Evolutionary conservation across 2,329 filamentous ascomycete genomes (phyloP).

Genomic region (Erysiphe neolycopersici): DNA sequence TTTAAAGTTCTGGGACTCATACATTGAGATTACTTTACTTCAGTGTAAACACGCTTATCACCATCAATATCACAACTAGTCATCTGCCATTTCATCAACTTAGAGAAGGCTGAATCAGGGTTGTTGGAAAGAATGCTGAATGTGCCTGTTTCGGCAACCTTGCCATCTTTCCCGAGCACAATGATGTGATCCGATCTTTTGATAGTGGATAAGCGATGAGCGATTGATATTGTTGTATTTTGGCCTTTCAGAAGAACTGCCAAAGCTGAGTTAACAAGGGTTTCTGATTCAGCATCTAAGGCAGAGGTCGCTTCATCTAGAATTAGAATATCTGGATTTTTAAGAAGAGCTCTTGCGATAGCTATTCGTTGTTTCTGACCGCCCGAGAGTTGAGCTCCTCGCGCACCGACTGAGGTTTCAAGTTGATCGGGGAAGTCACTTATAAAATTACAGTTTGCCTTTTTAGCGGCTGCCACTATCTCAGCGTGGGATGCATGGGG

Average conservation of each 20-base stretch:
- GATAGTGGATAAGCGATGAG: slow-evolving; percentile 85
- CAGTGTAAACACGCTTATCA: too few relatives aligned
- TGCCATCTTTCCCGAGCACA: slow-evolving; percentile 63
- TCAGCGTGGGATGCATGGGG: slow-evolving; percentile 53
- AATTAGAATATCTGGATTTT: slow-evolving; percentile 88
- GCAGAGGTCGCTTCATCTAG: slow-evolving; percentile 92
- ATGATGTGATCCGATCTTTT: slow-evolving; percentile 89
- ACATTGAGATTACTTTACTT: too few relatives aligned
- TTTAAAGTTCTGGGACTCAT: too few relatives aligned
- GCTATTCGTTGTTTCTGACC: slow-evolving; percentile 96
- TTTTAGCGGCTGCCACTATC: slow-evolving; percentile 62
- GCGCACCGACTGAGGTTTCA: slow-evolving; percentile 75
- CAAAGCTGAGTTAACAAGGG: slow-evolving; percentile 78
- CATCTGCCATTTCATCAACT: slow-evolving; percentile 98
- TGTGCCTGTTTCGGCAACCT: slow-evolving; percentile 70
- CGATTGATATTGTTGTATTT: slow-evolving; percentile 94
- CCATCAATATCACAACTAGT: slow-evolving; percentile 40
- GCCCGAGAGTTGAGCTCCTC: slow-evolving; percentile 79
- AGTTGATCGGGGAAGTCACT: slow-evolving; percentile 88
- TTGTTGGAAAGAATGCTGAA: slow-evolving; percentile 52
- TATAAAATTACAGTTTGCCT: slow-evolving; percentile 92
- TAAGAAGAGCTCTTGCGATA: slow-evolving; percentile 80
- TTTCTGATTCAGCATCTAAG: slow-evolving; percentile 88
- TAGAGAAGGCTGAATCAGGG: slow-evolving; percentile 62
- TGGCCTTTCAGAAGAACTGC: slow-evolving; percentile 54